Evolutionary conservation across 2,329 filamentous ascomycete genomes (phyloP), one percentile per base, ranked within the genome.

Genomic region (Talaromyces piceae): DNA sequence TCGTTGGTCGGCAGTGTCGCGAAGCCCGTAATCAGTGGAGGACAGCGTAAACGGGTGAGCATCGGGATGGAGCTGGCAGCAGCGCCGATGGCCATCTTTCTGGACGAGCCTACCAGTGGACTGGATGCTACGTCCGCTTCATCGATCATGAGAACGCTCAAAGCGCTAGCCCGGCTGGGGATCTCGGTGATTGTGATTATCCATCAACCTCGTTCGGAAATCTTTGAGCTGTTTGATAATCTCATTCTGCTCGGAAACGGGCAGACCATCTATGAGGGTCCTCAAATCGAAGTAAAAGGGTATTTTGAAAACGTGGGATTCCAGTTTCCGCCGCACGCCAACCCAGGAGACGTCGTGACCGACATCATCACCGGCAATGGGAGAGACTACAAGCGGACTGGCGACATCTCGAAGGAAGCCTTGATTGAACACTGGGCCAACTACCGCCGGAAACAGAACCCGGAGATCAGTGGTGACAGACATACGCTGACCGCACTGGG

Each of bases 11-110:
- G 79, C 2, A 77, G 73, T 56, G 67, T 76, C 0, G 70, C 67
- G 0, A 75, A 73, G 53, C 76, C 76, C 0, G 70, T 78, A 12
- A 76, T 82, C 51, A 79, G 76, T 30, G 79, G 79, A 26, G 80
- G 79, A 1, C 77, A 82, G 61, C 66, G 78, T 3, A 82, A 82
- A 60, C 62, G 70, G 9, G 77, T 81, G 2, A 81, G 76, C 53
- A 82, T 82, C 52, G 80, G 77, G 0, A 77, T 82, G 66, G 79
- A 81, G 57, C 63, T 83, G 11, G 77, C 76, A 2, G 77, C 79
- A 0, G 76, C 76, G 0, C 79, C 79, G 0, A 77, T 78, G 73
- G 76, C 73, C 12, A 72, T 79, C 48, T 76, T 79, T 57, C 68
- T 78, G 18, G 77, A 79, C 52, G 77, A 79, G 52, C 77, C 77